A percentile compares a stretch with the other conserved stretches of the same genome.
phyloP scores from a whole-genome alignment of 768 basidiomycete genomes.

The Kwoniella bestiolae region DNA sequence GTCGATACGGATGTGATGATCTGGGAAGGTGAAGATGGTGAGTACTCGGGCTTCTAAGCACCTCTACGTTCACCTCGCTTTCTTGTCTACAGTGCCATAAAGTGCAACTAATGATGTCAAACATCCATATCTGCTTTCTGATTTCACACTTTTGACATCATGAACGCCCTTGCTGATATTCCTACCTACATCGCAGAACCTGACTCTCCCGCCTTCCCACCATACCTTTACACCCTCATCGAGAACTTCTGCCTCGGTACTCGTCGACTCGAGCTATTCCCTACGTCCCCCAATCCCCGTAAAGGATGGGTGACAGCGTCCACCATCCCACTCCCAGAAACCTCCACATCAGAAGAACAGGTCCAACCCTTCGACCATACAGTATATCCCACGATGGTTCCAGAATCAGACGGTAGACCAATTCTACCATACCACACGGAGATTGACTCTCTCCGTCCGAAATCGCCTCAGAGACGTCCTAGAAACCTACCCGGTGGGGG shows the following conservation, averaged over 20 bases:
- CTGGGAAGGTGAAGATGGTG: slow-evolving; percentile 64
- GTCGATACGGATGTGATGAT: slow-evolving; percentile 65
- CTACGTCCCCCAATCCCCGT: slow-evolving; percentile 70
- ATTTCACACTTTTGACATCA: background rate
- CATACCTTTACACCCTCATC: slow-evolving; percentile 92
- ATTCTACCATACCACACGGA: slow-evolving; percentile 59
- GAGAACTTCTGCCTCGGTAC: slow-evolving; percentile 97
- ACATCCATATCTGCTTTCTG: too few species aligned
- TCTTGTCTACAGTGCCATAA: too few species aligned
- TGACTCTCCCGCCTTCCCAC: slow-evolving; percentile 64
- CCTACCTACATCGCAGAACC: background rate
- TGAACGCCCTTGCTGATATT: background rate
- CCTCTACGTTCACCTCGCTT: too few species aligned
- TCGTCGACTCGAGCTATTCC: slow-evolving; percentile 86
- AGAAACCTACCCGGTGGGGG: slow-evolving; percentile 17
- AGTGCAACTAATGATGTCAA: too few species aligned
- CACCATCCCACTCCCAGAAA: slow-evolving; percentile 60
- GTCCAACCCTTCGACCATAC: slow-evolving; percentile 59
- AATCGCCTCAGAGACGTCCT: slow-evolving; percentile 65
- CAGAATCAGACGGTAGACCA: slow-evolving; percentile 26
- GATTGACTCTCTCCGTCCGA: slow-evolving; percentile 81
- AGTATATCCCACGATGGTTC: slow-evolving; percentile 16
- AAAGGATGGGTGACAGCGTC: slow-evolving; percentile 71
- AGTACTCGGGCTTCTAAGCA: too few species aligned
- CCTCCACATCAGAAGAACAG: slow-evolving; percentile 61